phyloP scores from a whole-genome alignment of 306 rosid genomes.

The Quillaja saponaria region DNA sequence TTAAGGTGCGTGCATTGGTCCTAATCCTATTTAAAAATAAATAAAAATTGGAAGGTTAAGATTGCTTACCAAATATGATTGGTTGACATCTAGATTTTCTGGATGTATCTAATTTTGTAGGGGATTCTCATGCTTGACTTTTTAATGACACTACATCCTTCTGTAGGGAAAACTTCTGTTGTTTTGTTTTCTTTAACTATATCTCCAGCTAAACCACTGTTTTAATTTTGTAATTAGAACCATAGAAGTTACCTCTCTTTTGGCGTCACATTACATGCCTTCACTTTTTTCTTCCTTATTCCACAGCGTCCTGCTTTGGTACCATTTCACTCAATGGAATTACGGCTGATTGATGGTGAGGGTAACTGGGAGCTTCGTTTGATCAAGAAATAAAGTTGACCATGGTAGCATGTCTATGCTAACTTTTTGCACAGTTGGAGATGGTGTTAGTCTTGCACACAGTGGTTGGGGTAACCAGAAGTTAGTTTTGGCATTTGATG shows the following conservation, averaged over 20 bases:
- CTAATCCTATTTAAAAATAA: too few relatives aligned
- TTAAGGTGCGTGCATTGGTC: too few relatives aligned
- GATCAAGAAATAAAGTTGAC: slow-evolving; percentile 56
- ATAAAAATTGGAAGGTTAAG: slow-evolving; percentile 4
- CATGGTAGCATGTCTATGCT: too few relatives aligned
- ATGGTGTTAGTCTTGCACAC: slow-evolving; percentile 31
- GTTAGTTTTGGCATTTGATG: slow-evolving; percentile 26
- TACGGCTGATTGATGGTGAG: slow-evolving; percentile 94
- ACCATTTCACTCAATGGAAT: slow-evolving; percentile 78
- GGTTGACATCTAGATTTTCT: slow-evolving; percentile 9
- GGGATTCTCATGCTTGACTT: slow-evolving; percentile 12
- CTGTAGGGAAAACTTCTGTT: slow-evolving; percentile 3
- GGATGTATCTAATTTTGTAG: slow-evolving; percentile 18
- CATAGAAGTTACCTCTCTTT: neutral
- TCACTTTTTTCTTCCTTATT: slow-evolving; percentile 19
- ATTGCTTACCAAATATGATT: slow-evolving; percentile 8
- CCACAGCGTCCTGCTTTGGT: slow-evolving; percentile 93
- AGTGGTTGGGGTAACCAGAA: slow-evolving; percentile 22
- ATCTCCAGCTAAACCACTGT: slow-evolving; percentile 17
- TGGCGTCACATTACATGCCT: neutral
- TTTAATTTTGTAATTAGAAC: slow-evolving; percentile 11
- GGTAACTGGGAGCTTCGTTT: slow-evolving; percentile 94
- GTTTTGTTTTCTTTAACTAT: neutral
- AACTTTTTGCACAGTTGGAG: slow-evolving; percentile 30
- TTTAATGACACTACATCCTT: slow-evolving; percentile 11